phyloP scores from a whole-genome alignment of 2,329 filamentous ascomycete genomes.

The Cytospora mali region DNA sequence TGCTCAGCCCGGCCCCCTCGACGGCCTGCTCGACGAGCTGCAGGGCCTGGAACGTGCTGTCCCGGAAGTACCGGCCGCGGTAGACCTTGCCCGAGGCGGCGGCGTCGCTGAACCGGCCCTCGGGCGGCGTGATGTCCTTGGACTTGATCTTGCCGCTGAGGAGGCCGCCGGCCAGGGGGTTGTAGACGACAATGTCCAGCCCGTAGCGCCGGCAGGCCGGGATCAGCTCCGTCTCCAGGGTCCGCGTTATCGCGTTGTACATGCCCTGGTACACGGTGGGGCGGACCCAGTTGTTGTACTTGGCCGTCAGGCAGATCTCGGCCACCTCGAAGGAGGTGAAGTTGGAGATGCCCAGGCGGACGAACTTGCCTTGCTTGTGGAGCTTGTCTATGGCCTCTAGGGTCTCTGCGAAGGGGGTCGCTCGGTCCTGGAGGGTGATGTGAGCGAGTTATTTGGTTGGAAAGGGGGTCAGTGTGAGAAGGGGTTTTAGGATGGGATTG shows the following conservation, averaged over 20 bases:
- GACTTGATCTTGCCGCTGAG: slow-evolving; percentile 80
- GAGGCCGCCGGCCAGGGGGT: slow-evolving; percentile 78
- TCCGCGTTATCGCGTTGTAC: slow-evolving; percentile 80
- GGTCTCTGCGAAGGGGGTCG: slow-evolving; percentile 76
- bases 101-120: slow-evolving; percentile 70
- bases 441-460: too few species aligned
- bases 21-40: slow-evolving; percentile 68
- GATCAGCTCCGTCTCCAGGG: slow-evolving; percentile 75
- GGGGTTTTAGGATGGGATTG: too few species aligned
- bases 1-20: slow-evolving; percentile 66
- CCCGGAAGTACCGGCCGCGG: slow-evolving; percentile 72
- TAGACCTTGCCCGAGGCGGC: slow-evolving; percentile 56
- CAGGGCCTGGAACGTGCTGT: slow-evolving; percentile 65
- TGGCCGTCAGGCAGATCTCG: slow-evolving; percentile 79
- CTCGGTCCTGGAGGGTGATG: slow-evolving; percentile 48
- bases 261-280: slow-evolving; percentile 79
- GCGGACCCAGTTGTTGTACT: slow-evolving; percentile 77
- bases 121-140: slow-evolving; percentile 60
- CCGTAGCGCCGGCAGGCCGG: slow-evolving; percentile 75
- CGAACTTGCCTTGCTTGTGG: slow-evolving; percentile 85
- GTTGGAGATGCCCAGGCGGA: slow-evolving; percentile 78
- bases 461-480: slow-evolving; percentile 33
- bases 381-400: slow-evolving; percentile 76
- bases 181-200: slow-evolving; percentile 79
- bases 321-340: slow-evolving; percentile 87